Conservation (phyloP, 2,329 filamentous ascomycete genomes). For the Myriosclerotinia curreyana region DNA sequence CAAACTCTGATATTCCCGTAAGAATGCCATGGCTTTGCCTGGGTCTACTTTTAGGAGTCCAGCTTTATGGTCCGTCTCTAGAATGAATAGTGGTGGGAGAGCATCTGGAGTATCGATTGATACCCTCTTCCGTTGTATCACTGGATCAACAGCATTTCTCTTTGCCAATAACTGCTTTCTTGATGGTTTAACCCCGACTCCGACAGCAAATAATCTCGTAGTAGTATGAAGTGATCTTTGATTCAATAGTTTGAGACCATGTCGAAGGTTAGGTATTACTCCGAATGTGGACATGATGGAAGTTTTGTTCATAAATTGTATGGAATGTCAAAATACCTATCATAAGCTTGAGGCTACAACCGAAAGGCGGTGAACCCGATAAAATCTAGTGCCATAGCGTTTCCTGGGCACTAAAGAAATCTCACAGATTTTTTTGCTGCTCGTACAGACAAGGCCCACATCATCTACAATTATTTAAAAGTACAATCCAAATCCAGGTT, state of each 20-base stretch:
- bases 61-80: conserved; percentile 31
- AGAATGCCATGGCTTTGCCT: conserved; percentile 30
- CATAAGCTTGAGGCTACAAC: neutral
- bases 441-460: conserved; percentile 2
- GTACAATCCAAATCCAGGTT: conserved; percentile 1
- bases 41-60: conserved; percentile 33
- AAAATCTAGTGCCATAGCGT: conserved; percentile 2
- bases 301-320: neutral
- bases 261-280: neutral
- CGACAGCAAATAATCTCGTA: neutral
- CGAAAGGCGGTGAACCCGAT: conserved; percentile 10
- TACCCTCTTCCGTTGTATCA: conserved; percentile 5
- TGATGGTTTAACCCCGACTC: neutral
- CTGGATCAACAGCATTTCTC: conserved; percentile 8
- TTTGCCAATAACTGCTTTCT: conserved; percentile 13
- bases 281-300: neutral
- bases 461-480: neutral
- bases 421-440: conserved; percentile 14
- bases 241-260: neutral
- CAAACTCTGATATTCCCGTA: conserved; percentile 27
- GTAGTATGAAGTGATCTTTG: conserved; percentile 8
- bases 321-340: neutral
- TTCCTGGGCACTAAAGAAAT: conserved; percentile 13
- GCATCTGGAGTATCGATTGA: conserved; percentile 10
- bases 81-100: conserved; percentile 30